Evolutionary conservation across 2,329 filamentous ascomycete species (phyloP), one percentile per base, ranked within the genome.

Genomic region (Knufia fluminis): DNA sequence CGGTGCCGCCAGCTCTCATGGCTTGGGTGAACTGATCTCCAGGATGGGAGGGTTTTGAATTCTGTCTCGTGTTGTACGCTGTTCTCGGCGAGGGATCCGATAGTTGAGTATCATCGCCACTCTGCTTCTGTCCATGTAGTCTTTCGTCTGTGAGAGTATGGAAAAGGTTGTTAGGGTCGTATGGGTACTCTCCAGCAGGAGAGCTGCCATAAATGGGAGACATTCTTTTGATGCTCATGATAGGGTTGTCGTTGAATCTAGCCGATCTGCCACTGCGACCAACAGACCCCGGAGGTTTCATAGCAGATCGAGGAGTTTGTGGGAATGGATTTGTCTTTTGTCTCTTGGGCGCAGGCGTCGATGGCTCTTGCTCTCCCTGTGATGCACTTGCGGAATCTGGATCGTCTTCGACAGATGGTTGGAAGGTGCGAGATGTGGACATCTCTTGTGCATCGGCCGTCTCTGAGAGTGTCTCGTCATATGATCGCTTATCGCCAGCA

Each of bases 241-340:
- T 19, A 32, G 46, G 46, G 28, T 49, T 49, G 22, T 22, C 14
- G n/a, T 49, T 49, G 46, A 49, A 49, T 22, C 19, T 20, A 14
- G 33, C 46, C 12, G 36, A 42, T 42, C 39, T 41, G 4, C 46
- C 46, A 35, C 38, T 14, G n/a, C 46, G 38, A 33, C 31, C 46
- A n/a, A 49, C 22, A 3, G 46, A 42, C 19, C 46, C 46, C 23
- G 46, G 46, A 8, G 38, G n/a, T 19, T 49, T 49, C 38, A 49
- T 7, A 6, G 46, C 46, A 33, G 46, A 49, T 22, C 46, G 46
- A 17, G 46, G 46, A 7, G 46, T 49, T 43, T 42, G 38, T 20
- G 24, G 19, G 10, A 28, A 12, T 4, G 4, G n/a, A 8, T 14
- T 14, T 3, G 46, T 49, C 28, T 49, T 49, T 24, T 49, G 46